A percentile compares a stretch with the other conserved stretches of the same genome.
Evolutionary conservation across 1,139 yeast genomes (phyloP).

Genomic region (Sugiyamaella xylanicola): DNA sequence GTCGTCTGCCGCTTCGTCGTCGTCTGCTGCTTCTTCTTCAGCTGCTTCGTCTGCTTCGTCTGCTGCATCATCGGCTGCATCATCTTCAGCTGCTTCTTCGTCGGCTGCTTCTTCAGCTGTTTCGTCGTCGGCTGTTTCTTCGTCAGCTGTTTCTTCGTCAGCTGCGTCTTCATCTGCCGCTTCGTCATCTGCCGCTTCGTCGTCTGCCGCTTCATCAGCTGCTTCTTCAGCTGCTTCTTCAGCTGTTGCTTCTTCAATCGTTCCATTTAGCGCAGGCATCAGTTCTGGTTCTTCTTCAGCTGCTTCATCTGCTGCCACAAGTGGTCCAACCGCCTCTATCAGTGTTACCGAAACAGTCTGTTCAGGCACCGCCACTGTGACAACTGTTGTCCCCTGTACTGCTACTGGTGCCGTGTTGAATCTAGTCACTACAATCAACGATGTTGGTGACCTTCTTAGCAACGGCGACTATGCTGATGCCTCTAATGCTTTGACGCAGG

Average conservation of each 20-base stretch:
- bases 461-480: conserved; percentile 13
- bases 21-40: neutral
- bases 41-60: conserved; percentile 6
- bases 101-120: neutral
- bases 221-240: neutral
- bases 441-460: conserved; percentile 11
- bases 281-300: neutral
- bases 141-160: neutral
- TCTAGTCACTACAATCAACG: conserved; percentile 14
- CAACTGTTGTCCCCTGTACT: conserved; percentile 12
- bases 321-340: neutral
- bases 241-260: neutral
- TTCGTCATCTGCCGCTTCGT: neutral
- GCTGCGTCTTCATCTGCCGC: neutral
- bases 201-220: neutral
- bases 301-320: neutral
- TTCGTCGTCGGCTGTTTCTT: neutral
- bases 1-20: neutral
- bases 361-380: neutral
- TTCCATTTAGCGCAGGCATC: neutral
- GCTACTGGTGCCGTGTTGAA: conserved; percentile 11
- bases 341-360: conserved; percentile 7
- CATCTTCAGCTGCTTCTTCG: neutral
- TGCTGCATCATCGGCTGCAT: neutral
- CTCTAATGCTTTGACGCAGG: conserved; percentile 7